phyloP scores from a whole-genome alignment of 2,329 filamentous ascomycete species.

The Sporothrix brasiliensis region DNA sequence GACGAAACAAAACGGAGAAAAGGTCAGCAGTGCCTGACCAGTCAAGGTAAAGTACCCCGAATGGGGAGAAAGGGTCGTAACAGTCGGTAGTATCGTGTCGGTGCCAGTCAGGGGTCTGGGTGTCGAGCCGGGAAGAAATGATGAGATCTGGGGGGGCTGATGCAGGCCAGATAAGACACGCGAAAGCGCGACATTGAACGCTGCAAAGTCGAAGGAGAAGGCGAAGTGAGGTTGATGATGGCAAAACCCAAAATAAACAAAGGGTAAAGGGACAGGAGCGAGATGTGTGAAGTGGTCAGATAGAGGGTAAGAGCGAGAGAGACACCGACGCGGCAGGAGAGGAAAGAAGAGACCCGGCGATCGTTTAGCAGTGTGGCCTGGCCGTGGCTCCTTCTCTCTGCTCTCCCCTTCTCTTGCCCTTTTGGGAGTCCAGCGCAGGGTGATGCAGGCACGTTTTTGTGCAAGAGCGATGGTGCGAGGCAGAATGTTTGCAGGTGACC shows the following conservation, averaged over 20 bases:
- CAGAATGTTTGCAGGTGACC: not conserved
- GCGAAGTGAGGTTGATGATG: not conserved
- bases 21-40: conserved; percentile 12
- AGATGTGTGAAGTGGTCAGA: not conserved
- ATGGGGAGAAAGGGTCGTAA: conserved; percentile 13
- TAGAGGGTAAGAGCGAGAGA: not conserved
- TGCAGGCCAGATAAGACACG: conserved; percentile 18
- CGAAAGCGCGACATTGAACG: not conserved
- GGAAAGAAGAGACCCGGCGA: not conserved
- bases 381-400: conserved; percentile 20
- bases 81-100: conserved; percentile 27
- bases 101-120: conserved; percentile 22
- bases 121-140: conserved; percentile 21
- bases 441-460: conserved; percentile 2
- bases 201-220: not conserved
- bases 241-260: not conserved
- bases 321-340: not conserved
- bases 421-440: not conserved
- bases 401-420: conserved; percentile 18
- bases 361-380: conserved; percentile 14
- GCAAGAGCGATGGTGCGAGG: conserved; percentile 13
- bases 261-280: conserved; percentile 1
- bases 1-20: conserved; percentile 8
- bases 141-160: conserved; percentile 14
- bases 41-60: not conserved